phyloP scores from a whole-genome alignment of 2,329 filamentous ascomycete genomes.

The Fusarium pseudograminearum region DNA sequence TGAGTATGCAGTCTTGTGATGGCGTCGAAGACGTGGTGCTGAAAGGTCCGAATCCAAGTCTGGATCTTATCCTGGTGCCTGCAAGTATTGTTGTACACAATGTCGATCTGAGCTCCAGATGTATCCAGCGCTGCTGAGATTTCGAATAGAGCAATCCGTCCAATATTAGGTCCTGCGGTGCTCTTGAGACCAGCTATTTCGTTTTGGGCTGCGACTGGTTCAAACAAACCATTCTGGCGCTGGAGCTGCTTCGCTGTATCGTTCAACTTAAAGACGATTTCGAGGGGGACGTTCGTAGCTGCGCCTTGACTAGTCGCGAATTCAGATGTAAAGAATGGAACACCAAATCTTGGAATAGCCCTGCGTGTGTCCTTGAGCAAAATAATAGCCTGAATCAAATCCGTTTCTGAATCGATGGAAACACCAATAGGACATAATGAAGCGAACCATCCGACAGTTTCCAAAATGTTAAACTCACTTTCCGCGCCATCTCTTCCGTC shows the following conservation, averaged over 20 bases:
- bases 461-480: constrained; percentile 62
- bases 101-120: constrained; percentile 57
- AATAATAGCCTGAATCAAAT: constrained; percentile 64
- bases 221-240: constrained; percentile 61
- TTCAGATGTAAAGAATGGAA: constrained; percentile 62
- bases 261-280: constrained; percentile 69
- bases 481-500: constrained; percentile 61
- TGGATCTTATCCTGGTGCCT: constrained; percentile 58
- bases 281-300: constrained; percentile 61
- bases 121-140: constrained; percentile 61
- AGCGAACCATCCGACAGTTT: constrained; percentile 72
- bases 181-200: constrained; percentile 55
- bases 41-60: constrained; percentile 62
- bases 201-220: constrained; percentile 59
- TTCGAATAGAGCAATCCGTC: constrained; percentile 64
- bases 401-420: constrained; percentile 58
- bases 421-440: constrained; percentile 65
- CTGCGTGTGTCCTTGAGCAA: constrained; percentile 65
- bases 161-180: constrained; percentile 60
- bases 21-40: constrained; percentile 59
- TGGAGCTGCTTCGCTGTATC: constrained; percentile 64
- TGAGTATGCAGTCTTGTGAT: constrained; percentile 57
- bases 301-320: constrained; percentile 54
- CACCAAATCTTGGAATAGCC: constrained; percentile 58
- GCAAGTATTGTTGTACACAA: constrained; percentile 59